Evolutionary conservation across 345 rosid genomes (phyloP).

Genomic region (Aegle marmelos): DNA sequence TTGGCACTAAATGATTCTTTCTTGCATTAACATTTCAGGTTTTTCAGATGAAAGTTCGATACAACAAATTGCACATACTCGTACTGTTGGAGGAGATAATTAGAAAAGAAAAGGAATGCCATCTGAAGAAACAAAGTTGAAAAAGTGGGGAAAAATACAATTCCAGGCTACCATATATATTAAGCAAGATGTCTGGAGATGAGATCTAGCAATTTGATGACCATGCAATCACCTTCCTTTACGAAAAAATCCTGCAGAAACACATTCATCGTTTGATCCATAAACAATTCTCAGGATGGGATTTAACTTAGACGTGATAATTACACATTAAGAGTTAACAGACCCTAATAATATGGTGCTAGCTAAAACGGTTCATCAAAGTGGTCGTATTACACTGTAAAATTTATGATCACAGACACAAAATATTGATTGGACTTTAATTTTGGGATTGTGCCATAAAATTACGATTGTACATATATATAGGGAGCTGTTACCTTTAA

Average conservation of each 20-base stretch:
- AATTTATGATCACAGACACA: too few relatives aligned
- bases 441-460: too few relatives aligned
- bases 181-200: not conserved
- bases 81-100: not conserved
- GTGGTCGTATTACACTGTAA: too few relatives aligned
- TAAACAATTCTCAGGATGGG: slow-evolving; percentile 29
- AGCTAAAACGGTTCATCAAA: too few relatives aligned
- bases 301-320: too few relatives aligned
- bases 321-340: too few relatives aligned
- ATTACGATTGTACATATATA: too few relatives aligned
- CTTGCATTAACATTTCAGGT: not conserved
- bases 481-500: too few relatives aligned
- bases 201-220: slow-evolving; percentile 21
- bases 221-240: slow-evolving; percentile 27
- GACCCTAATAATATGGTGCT: too few relatives aligned
- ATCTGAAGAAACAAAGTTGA: not conserved
- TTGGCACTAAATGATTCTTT: too few relatives aligned
- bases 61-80: not conserved
- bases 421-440: too few relatives aligned
- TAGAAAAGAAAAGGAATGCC: not conserved
- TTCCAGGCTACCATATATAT: not conserved
- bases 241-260: slow-evolving; percentile 36
- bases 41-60: not conserved
- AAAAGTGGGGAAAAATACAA: not conserved
- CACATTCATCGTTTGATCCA: slow-evolving; percentile 24